Conservation (phyloP, 2,329 filamentous ascomycete genomes). For the Stagonosporopsis vannaccii region DNA sequence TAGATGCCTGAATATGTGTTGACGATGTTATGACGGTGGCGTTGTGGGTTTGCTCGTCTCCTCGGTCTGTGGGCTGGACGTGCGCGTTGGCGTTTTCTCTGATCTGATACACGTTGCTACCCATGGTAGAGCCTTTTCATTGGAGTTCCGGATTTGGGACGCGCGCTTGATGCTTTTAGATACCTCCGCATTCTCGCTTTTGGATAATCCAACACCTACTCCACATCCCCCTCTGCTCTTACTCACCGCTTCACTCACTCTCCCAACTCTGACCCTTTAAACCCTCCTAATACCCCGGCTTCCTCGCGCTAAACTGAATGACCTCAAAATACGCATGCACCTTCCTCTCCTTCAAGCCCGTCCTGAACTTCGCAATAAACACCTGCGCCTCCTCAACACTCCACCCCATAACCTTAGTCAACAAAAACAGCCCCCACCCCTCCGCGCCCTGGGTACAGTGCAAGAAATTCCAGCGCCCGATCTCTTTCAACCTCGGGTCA, state of each 20-base stretch:
- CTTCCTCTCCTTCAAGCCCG: constrained; percentile 40
- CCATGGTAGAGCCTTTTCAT: constrained; percentile 1
- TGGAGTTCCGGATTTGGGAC: background rate
- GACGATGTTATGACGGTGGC: background rate
- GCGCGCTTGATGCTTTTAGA: constrained; percentile 9
- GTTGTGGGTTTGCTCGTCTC: background rate
- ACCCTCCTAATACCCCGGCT: background rate
- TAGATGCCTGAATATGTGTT: background rate
- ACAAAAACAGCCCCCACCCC: constrained; percentile 39
- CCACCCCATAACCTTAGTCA: constrained; percentile 43
- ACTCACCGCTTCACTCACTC: background rate
- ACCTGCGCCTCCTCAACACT: constrained; percentile 54
- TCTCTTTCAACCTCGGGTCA: constrained; percentile 42
- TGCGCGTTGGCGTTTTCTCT: background rate
- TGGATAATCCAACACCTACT: background rate
- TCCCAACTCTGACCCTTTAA: background rate
- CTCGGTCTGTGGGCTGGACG: background rate
- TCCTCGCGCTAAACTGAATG: constrained; percentile 20
- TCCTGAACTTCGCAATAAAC: constrained; percentile 46
- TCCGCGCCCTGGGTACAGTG: constrained; percentile 39
- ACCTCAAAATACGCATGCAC: constrained; percentile 45
- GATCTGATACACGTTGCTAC: background rate
- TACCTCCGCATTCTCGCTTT: constrained; percentile 14
- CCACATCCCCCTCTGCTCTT: background rate
- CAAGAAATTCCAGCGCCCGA: constrained; percentile 43